Evolutionary conservation across 2,329 filamentous ascomycete genomes (phyloP).

Genomic region (Zalaria sp.): DNA sequence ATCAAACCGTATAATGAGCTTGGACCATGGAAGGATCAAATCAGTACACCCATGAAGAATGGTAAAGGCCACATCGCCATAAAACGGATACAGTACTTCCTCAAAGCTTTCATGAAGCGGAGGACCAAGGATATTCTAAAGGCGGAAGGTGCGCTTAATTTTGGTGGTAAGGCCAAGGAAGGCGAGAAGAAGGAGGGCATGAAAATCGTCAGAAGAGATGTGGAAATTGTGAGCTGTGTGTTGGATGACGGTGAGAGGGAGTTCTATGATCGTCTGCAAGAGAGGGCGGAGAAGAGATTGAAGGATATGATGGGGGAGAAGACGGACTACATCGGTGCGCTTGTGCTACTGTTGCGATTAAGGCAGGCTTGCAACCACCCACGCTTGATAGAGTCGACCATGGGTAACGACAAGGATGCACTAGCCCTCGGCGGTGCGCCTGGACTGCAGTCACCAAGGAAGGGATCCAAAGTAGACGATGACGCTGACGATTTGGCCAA

Average conservation of each 20-base stretch:
- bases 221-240: conserved; percentile 63
- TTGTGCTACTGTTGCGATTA: conserved; percentile 80
- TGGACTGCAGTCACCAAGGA: conserved; percentile 29
- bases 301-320: conserved; percentile 76
- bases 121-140: conserved; percentile 95
- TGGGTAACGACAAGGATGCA: conserved; percentile 79
- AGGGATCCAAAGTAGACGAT: conserved; percentile 31
- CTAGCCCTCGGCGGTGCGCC: conserved; percentile 41
- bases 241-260: conserved; percentile 68
- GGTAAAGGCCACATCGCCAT: conserved; percentile 84
- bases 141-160: conserved; percentile 65
- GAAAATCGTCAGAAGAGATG: conserved; percentile 81
- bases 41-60: conserved; percentile 78
- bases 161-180: conserved; percentile 51
- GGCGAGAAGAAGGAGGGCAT: conserved; percentile 53
- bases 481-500: conserved; percentile 76
- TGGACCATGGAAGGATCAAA: conserved; percentile 78
- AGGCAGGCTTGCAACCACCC: conserved; percentile 94
- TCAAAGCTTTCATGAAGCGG: conserved; percentile 97
- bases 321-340: conserved; percentile 82
- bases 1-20: conserved; percentile 87
- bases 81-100: conserved; percentile 64
- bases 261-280: conserved; percentile 76
- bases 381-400: conserved; percentile 68
- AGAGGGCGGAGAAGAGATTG: conserved; percentile 73